These are phyloP conservation scores for Aurifilum marmelostoma DNA, from an alignment of 2,329 filamentous ascomycete species.

Conservation along the genomic window DNA sequence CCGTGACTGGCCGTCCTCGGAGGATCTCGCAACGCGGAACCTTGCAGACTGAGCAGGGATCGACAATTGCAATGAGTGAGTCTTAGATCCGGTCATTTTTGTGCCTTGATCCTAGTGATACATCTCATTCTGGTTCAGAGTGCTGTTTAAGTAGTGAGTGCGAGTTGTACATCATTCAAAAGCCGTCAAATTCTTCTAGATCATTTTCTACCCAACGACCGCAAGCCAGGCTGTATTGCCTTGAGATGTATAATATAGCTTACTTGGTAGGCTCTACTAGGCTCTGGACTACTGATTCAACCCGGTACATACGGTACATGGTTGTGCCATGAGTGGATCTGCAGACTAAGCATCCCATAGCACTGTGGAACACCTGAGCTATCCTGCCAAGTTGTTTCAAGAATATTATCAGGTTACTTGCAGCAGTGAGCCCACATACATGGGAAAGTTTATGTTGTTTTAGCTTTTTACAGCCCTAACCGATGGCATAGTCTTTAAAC, in stretches of 20 bases:
- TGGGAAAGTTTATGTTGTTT: neutral
- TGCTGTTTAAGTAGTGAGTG: too few relatives aligned
- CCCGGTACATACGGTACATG: neutral
- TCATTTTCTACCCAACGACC: too few relatives aligned
- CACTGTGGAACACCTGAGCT: neutral
- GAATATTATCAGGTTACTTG: neutral
- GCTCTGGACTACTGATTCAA: neutral
- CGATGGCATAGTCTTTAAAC: neutral
- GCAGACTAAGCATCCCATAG: neutral
- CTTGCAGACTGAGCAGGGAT: neutral
- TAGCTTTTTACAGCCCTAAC: neutral
- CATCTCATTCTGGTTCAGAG: too few relatives aligned
- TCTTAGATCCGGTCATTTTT: too few relatives aligned
- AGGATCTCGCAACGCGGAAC: neutral
- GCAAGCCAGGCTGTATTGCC: too few relatives aligned
- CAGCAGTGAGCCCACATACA: neutral
- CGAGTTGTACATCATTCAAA: too few relatives aligned
- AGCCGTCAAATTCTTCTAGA: too few relatives aligned
- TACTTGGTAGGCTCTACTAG: neutral
- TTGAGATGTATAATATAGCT: too few relatives aligned
- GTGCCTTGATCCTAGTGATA: too few relatives aligned
- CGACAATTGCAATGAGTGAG: too few relatives aligned
- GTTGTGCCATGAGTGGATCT: neutral
- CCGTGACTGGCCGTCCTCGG: neutral
- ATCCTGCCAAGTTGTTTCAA: neutral